Base-by-base conservation (phyloP, 2,329 filamentous ascomycete species). In the Diaporthe nobilis region DNA sequence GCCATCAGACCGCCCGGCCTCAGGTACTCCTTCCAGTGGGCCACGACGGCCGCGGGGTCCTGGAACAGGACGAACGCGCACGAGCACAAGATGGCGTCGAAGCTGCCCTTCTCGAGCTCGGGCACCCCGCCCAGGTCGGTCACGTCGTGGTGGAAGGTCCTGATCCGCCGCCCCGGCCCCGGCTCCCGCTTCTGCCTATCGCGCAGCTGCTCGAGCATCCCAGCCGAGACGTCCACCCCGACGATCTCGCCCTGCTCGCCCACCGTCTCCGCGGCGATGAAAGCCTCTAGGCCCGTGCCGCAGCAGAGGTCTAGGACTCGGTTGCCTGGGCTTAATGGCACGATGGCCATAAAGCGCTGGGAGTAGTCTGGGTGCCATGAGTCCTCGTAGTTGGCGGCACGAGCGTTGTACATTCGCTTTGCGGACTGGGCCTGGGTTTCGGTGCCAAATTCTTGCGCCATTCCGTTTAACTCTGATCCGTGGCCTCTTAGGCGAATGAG, bases 281-380 rank as follows among this genome's bases (percentile, higher is more conserved):
- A 80, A 10, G 79, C 78, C 28, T 83, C 82, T 4, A 84, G 77
- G 7, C 82, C 83, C 15, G 83, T 84, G n/a, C 83, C 83, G 75
- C 83, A 84, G 42, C 80, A 82, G n/a, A 83, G 80, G 44, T 79
- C 77, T 4, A 84, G 81, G 34, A 84, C 76, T 31, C 75, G 78
- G 53, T 83, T 75, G n/a, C 81, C 80, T 0, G 78, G 63, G 20
- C 75, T 72, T 22, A 83, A 58, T 8, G 79, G 75, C 4, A 79
- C 78, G 17, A 82, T 39, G 9, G 77, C 74, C 76, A 83, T 80
- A 75, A 85, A 81, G 15, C 82, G 79, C 34, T 72, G 76, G n/a
- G 80, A 82, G 71, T 82, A 84, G 4, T 77, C 78, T 0, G 81
- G 81, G 73, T 84, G 82, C 81, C 83, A 84, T 6, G 82, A 84